A percentile compares a stretch with the other conserved stretches of the same genome.
Conservation (phyloP, 176 grass and related monocot species). For the Melocanna baccifera region DNA sequence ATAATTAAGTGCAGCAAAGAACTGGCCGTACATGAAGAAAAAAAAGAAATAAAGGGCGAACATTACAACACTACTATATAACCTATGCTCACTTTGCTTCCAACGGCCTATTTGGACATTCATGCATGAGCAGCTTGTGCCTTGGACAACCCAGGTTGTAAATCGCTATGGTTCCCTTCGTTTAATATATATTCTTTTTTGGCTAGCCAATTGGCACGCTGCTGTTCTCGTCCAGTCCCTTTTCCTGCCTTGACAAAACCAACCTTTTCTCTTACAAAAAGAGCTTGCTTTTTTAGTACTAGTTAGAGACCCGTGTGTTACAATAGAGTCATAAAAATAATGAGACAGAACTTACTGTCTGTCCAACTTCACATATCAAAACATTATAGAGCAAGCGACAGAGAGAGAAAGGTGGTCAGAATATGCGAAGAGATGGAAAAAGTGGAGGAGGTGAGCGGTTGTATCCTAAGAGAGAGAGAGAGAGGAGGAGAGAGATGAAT, state of each 20-base stretch:
- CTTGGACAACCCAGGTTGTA: not conserved
- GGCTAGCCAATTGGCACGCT: not conserved
- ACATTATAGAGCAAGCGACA: too few species aligned
- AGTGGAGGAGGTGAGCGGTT: too few species aligned
- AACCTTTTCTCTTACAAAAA: not conserved
- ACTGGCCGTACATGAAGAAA: not conserved
- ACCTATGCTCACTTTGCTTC: conserved; percentile 13
- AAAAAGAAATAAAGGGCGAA: not conserved
- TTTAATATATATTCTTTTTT: not conserved
- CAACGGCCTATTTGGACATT: conserved; percentile 16
- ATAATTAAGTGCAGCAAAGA: not conserved
- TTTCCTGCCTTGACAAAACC: not conserved
- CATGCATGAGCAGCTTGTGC: not conserved
- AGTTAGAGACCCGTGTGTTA: too few species aligned
- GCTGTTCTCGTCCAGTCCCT: not conserved
- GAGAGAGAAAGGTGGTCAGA: too few species aligned
- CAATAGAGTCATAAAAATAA: too few species aligned
- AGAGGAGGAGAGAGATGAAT: too few species aligned
- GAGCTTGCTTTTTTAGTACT: not conserved
- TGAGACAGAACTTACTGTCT: too few species aligned
- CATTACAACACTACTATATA: not conserved
- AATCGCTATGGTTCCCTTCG: not conserved
- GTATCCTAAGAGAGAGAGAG: too few species aligned
- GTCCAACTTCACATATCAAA: too few species aligned
- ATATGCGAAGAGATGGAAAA: too few species aligned